Conservation (phyloP, 495 filamentous ascomycete genomes). For the Friedmanniomyces simplex region DNA sequence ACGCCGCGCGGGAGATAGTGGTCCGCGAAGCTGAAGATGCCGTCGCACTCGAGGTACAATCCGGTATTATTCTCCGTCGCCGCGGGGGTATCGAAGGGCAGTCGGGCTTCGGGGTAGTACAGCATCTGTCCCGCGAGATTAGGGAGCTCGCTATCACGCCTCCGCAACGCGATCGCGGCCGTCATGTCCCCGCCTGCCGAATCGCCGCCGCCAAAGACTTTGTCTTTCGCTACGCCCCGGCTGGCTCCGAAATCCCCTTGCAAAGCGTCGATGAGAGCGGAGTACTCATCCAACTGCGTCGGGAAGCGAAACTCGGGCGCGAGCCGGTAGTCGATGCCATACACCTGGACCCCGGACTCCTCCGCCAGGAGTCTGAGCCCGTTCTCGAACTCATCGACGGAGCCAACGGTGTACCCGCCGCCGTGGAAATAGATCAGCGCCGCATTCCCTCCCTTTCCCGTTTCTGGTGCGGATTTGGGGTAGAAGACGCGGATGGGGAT, state of each 20-base stretch:
- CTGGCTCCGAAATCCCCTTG: background rate
- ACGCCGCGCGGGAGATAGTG: conserved; percentile 27
- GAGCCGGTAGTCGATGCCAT: too few relatives aligned
- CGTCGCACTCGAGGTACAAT: conserved; percentile 32
- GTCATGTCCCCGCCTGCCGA: conserved; percentile 34
- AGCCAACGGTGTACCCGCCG: conserved; percentile 34
- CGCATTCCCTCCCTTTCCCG: background rate
- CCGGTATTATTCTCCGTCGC: too few relatives aligned
- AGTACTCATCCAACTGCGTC: conserved; percentile 4
- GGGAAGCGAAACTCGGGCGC: conserved; percentile 2
- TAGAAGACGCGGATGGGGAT: conserved; percentile 31
- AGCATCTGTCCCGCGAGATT: too few relatives aligned
- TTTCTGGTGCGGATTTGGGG: conserved; percentile 12
- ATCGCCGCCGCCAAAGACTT: too few relatives aligned
- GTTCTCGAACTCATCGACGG: conserved; percentile 34
- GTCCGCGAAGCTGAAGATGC: conserved; percentile 32
- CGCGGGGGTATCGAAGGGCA: too few relatives aligned
- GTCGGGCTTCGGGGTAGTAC: too few relatives aligned
- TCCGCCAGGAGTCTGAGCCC: conserved; percentile 28
- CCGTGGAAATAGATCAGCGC: conserved; percentile 35
- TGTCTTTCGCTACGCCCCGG: too few relatives aligned
- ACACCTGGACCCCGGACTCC: conserved; percentile 18
- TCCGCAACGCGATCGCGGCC: conserved; percentile 26
- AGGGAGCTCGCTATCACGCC: conserved; percentile 24
- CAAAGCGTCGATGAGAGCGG: conserved; percentile 6